Conservation (phyloP, 2,329 filamentous ascomycete genomes). For the Ophiocordyceps polyrhachis-furcata region DNA sequence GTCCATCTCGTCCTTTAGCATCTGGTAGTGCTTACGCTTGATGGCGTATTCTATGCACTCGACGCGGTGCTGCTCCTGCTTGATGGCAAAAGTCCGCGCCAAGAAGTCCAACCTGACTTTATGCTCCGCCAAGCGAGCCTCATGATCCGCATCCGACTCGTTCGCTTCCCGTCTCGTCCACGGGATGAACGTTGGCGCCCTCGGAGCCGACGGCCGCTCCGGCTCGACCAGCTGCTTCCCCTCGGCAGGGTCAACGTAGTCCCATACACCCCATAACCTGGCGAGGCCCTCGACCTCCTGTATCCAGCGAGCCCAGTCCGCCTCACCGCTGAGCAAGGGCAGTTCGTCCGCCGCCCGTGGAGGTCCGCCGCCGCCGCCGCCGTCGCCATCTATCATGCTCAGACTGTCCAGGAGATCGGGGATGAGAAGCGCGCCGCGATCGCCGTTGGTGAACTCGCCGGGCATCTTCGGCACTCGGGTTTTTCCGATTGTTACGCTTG, state of each 20-base stretch:
- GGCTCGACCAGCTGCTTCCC: neutral
- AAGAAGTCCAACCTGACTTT: slow-evolving; percentile 1
- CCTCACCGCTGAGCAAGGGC: slow-evolving; percentile 1
- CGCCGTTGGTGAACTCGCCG: neutral
- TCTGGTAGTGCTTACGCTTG: slow-evolving; percentile 1
- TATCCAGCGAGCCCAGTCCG: slow-evolving; percentile 4
- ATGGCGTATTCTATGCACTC: slow-evolving; percentile 2
- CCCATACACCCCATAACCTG: slow-evolving; percentile 2
- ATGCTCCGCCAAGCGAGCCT: slow-evolving; percentile 2
- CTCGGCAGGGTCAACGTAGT: slow-evolving; percentile 3
- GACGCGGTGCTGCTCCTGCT: slow-evolving; percentile 3
- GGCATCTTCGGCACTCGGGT: neutral
- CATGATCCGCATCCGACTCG: slow-evolving; percentile 2
- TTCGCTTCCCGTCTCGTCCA: neutral
- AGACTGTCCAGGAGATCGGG: neutral
- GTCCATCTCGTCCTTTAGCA: slow-evolving; percentile 1
- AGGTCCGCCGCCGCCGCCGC: neutral
- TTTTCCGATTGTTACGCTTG: too few species aligned
- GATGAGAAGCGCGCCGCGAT: neutral
- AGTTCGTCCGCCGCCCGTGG: neutral
- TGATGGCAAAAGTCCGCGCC: slow-evolving; percentile 2
- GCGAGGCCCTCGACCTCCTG: slow-evolving; percentile 2
- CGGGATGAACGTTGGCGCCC: neutral
- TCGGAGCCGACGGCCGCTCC: slow-evolving; percentile 1
- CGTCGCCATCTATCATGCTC: neutral